Evolutionary conservation across 768 basidiomycete genomes (phyloP), one percentile per base, ranked within the genome.

Genomic region (Lactarius vividus): DNA sequence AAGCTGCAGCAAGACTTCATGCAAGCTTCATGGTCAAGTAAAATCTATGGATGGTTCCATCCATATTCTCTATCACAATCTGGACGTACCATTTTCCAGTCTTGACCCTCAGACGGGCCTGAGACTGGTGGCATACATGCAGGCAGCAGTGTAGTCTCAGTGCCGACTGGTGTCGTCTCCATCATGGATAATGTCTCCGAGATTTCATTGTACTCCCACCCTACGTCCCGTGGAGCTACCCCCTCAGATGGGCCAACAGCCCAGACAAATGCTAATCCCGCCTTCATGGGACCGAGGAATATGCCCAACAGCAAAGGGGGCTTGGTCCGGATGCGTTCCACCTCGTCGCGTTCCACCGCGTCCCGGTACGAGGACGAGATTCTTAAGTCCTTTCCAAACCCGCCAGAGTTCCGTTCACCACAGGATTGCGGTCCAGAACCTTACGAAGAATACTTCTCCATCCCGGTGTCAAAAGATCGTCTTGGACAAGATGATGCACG

Each of bases 391-490:
- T 64, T 70, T 35, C 64, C 69, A 29, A 62, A 39, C 13, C 59
- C 39, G 10, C 69, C 61, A 37, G 69, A 70, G 44, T 68, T 69
- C 28, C 46, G 59, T 44, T 69, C 67, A 1, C 66, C 66, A 16
- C 66, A 66, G 52, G 57, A 56, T 5, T 52, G 62, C 58, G 67
- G 63, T 5, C 63, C 69, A 23, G 61, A 70, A 39, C 68, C 70
- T 5, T 65, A 69, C 35, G 70, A 66, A 20, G 64, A 65, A 37
- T 69, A 70, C 59, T 70, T 70, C 40, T 65, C 68, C 35, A 53
- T 69, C 23, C 62, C 70, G 1, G 28, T 61, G 39, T n/a, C 46
- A 26, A 52, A 54, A 39, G 26, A 59, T n/a, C 46, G 31, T 1
- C 16, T 28, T 26, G 42, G 33, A 23, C 13, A 13, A 28, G 29